A percentile compares a stretch with the other conserved stretches of the same genome.
Evolutionary conservation across 2,329 filamentous ascomycete genomes (phyloP).

Genomic region (Alternaria longipes): DNA sequence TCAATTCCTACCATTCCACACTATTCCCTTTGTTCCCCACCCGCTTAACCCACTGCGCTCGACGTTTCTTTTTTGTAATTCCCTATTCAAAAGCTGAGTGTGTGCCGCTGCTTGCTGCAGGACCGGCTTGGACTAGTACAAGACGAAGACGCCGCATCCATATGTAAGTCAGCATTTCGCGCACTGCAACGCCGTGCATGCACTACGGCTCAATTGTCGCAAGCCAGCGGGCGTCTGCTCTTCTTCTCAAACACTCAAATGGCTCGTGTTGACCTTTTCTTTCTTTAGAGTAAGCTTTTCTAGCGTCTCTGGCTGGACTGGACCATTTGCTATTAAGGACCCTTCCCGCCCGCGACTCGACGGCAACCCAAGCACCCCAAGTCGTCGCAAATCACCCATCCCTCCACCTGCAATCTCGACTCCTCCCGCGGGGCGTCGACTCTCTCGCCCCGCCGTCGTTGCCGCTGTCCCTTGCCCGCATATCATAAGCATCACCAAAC

Average conservation of each 20-base stretch:
- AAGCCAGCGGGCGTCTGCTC: conserved; percentile 27
- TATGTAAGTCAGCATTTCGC: conserved; percentile 34
- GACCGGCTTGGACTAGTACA: conserved; percentile 21
- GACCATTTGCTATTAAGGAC: conserved; percentile 25
- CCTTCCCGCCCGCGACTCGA: conserved; percentile 16
- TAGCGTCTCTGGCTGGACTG: conserved; percentile 28
- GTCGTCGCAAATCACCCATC: conserved; percentile 2
- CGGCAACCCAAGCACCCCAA: neutral
- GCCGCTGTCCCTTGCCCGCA: conserved; percentile 6
- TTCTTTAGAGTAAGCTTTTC: conserved; percentile 37
- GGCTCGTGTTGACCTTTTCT: conserved; percentile 33
- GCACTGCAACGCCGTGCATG: conserved; percentile 30
- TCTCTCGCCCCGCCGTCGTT: neutral
- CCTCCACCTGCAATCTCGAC: conserved; percentile 1
- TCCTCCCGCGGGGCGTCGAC: conserved; percentile 4
- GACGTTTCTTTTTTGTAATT: conserved; percentile 6
- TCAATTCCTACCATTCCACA: neutral
- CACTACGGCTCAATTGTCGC: conserved; percentile 32
- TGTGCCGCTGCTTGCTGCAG: conserved; percentile 20
- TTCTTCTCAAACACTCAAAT: conserved; percentile 17
- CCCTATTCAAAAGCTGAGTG: conserved; percentile 4
- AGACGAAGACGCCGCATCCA: conserved; percentile 9
- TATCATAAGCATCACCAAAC: conserved; percentile 31
- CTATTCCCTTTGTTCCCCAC: conserved; percentile 1
- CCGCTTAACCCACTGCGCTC: neutral